Evolutionary conservation across 345 rosid species (phyloP).

Genomic region (Anacardium occidentale): DNA sequence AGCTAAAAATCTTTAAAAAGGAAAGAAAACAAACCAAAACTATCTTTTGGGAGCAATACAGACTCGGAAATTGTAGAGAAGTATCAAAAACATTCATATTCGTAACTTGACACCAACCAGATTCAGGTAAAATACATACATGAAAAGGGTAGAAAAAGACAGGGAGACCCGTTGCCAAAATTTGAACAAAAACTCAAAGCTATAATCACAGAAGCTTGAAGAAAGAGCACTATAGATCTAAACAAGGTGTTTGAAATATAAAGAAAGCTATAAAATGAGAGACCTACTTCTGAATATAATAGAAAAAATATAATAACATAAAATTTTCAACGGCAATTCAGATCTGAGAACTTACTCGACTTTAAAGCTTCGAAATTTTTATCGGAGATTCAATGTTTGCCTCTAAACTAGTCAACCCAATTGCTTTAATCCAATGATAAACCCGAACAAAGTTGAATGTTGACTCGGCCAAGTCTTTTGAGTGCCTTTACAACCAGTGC

Average conservation of each 20-base stretch:
- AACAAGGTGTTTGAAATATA: constrained; percentile 16
- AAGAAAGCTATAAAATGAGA: constrained; percentile 21
- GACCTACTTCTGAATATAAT: constrained; percentile 32
- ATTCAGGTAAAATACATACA: constrained; percentile 10
- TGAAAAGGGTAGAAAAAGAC: constrained; percentile 11
- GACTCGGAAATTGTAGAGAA: neutral
- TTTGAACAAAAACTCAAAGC: constrained; percentile 19
- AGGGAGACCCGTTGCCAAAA: constrained; percentile 7
- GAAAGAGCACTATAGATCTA: constrained; percentile 38
- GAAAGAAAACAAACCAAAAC: neutral
- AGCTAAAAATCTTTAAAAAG: neutral
- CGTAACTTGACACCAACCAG: constrained; percentile 8
- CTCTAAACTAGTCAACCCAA: constrained; percentile 32
- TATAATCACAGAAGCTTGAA: constrained; percentile 20
- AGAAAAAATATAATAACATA: constrained; percentile 26
- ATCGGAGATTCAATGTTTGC: constrained; percentile 27
- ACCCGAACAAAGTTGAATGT: constrained; percentile 23
- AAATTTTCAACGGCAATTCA: constrained; percentile 37
- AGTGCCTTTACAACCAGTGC: constrained; percentile 25
- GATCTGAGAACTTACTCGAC: constrained; percentile 73
- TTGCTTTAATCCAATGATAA: constrained; percentile 23
- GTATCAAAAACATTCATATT: neutral
- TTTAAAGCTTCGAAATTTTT: constrained; percentile 34
- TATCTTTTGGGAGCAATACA: neutral
- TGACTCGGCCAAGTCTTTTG: constrained; percentile 23